Evolutionary conservation across 441 rosid genomes (phyloP).

Genomic region (Metrosideros polymorpha): DNA sequence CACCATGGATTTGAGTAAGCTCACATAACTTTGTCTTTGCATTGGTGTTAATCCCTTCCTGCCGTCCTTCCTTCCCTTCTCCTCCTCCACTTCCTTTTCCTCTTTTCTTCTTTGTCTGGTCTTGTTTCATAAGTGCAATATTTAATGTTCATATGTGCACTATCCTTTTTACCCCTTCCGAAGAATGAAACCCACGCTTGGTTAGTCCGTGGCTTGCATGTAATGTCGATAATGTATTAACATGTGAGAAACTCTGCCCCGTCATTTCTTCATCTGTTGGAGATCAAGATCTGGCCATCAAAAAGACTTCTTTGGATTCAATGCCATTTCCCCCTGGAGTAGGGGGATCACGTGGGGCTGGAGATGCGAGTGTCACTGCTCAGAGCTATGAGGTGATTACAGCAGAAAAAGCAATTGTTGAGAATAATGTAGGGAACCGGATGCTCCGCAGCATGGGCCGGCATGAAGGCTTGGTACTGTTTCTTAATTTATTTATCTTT

Average conservation of each 20-base stretch:
- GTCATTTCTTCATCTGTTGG: conserved; percentile 28
- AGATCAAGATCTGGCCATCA: conserved; percentile 67
- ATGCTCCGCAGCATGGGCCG: conserved; percentile 99
- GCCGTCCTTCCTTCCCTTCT: not conserved
- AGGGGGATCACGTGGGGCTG: conserved; percentile 67
- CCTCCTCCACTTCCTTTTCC: not conserved
- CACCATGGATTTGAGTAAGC: conserved; percentile 68
- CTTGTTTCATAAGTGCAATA: not conserved
- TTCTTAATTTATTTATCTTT: too few species aligned
- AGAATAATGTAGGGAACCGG: conserved; percentile 89
- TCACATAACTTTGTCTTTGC: not conserved
- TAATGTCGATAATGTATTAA: conserved; percentile 17
- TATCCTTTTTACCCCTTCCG: not conserved
- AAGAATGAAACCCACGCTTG: conserved; percentile 1
- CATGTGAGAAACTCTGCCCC: conserved; percentile 31
- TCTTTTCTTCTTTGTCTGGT: not conserved
- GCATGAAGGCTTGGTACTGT: conserved; percentile 94
- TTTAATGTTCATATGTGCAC: not conserved
- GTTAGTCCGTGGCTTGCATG: conserved; percentile 15
- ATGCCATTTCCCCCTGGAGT: conserved; percentile 99
- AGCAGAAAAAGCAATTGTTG: conserved; percentile 87
- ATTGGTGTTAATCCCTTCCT: not conserved
- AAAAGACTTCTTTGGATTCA: conserved; percentile 61
- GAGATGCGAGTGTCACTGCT: conserved; percentile 26
- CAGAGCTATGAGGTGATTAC: conserved; percentile 81